Percentiles rank a stretch among this genome's conserved stretches.
Evolutionary conservation across 768 basidiomycete genomes (phyloP).

Genomic region (Leucocoprinus leucothites): DNA sequence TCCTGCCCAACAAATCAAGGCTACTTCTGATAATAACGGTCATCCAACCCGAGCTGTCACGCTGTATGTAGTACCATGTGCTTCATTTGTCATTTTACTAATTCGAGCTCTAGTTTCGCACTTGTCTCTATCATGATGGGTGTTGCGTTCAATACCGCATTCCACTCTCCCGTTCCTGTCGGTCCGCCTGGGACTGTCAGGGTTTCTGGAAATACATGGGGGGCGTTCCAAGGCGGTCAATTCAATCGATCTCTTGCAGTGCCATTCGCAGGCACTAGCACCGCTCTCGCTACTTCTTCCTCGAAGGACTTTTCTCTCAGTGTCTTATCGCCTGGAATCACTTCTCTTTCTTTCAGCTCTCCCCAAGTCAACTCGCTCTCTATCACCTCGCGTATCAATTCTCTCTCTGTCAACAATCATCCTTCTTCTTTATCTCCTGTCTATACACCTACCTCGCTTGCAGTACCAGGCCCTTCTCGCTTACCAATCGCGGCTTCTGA

Average conservation of each 20-base stretch:
- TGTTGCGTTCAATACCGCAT: slow-evolving; percentile 50
- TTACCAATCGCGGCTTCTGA: slow-evolving; percentile 15
- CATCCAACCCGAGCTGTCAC: slow-evolving; percentile 58
- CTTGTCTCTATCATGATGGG: slow-evolving; percentile 68
- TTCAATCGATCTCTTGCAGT: slow-evolving; percentile 33
- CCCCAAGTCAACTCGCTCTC: slow-evolving; percentile 18
- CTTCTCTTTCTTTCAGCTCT: slow-evolving; percentile 32
- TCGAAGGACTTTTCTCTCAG: slow-evolving; percentile 51
- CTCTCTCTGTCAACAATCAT: slow-evolving; percentile 12
- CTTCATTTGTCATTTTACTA: slow-evolving; percentile 12
- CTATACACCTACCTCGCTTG: slow-evolving; percentile 4
- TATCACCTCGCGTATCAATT: slow-evolving; percentile 17
- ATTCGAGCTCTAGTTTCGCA: slow-evolving; percentile 49
- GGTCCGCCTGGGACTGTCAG: slow-evolving; percentile 30
- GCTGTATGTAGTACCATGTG: slow-evolving; percentile 45
- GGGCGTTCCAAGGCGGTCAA: slow-evolving; percentile 33
- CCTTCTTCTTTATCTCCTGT: slow-evolving; percentile 20
- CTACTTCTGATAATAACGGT: slow-evolving; percentile 39
- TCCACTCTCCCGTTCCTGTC: slow-evolving; percentile 34
- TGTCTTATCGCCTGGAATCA: slow-evolving; percentile 46
- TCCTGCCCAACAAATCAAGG: slow-evolving; percentile 36
- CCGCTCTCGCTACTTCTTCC: slow-evolving; percentile 33
- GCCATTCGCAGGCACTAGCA: slow-evolving; percentile 25
- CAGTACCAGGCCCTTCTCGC: slow-evolving; percentile 1
- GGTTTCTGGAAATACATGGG: slow-evolving; percentile 28